phyloP scores from a whole-genome alignment of 805 yeast genomes.

The Yamadazyma philogaea region DNA sequence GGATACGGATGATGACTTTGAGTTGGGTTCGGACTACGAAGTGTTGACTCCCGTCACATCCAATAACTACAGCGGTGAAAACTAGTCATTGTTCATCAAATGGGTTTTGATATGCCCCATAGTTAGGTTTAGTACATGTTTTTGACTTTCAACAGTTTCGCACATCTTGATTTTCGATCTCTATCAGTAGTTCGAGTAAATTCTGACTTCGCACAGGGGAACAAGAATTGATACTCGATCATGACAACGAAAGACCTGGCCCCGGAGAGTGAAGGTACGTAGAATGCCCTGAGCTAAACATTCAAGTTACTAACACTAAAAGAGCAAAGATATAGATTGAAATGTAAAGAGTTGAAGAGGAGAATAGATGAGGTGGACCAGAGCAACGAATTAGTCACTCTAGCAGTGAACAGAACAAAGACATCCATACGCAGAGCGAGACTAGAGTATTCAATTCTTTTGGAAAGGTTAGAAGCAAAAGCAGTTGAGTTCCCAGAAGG shows the following conservation, averaged over 20 bases:
- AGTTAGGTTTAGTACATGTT: conserved; percentile 1
- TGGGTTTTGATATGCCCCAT: not conserved
- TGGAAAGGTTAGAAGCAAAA: conserved; percentile 73
- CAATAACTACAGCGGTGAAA: conserved; percentile 3
- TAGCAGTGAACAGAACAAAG: conserved; percentile 75
- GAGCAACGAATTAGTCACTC: conserved; percentile 69
- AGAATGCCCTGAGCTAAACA: not conserved
- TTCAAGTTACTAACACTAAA: conserved; percentile 1
- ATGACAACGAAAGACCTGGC: conserved; percentile 24
- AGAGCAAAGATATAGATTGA: conserved; percentile 50
- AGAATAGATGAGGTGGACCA: conserved; percentile 71
- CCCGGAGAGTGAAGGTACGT: conserved; percentile 43
- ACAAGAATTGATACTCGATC: not conserved
- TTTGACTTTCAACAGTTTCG: not conserved
- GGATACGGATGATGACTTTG: conserved; percentile 22
- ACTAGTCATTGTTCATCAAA: not conserved
- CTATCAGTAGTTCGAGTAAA: not conserved
- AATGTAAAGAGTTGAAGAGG: conserved; percentile 68
- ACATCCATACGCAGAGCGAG: conserved; percentile 73
- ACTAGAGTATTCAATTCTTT: conserved; percentile 74
- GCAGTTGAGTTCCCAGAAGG: conserved; percentile 31
- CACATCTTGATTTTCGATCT: not conserved
- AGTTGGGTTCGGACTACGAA: conserved; percentile 35
- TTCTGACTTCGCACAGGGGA: not conserved
- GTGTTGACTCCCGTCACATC: conserved; percentile 27